phyloP scores from a whole-genome alignment of 306 rosid species.

The Sindora glabra region DNA sequence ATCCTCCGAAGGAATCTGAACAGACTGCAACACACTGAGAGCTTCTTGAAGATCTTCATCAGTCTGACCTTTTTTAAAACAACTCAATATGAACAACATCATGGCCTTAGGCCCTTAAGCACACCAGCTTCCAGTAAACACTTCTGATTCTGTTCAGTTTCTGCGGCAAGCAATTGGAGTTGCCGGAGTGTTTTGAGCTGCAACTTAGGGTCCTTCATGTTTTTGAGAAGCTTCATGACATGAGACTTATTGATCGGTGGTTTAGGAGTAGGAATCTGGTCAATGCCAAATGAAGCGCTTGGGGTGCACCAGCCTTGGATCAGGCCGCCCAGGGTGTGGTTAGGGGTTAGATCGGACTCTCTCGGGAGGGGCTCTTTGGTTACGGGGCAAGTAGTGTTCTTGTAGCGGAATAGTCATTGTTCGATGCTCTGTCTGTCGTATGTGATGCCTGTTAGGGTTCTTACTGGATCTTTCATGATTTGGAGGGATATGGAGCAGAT shows the following conservation, averaged over 20 bases:
- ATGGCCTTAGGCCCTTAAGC: constrained; percentile 11
- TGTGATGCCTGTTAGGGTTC: constrained; percentile 58
- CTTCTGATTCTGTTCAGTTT: constrained; percentile 22
- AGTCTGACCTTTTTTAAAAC: neutral
- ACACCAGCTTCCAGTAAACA: constrained; percentile 27
- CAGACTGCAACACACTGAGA: constrained; percentile 8
- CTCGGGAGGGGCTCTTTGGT: constrained; percentile 35
- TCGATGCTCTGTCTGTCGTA: constrained; percentile 57
- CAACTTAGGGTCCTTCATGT: neutral
- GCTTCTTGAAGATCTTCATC: constrained; percentile 25
- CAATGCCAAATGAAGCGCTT: constrained; percentile 6
- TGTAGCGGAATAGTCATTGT: constrained; percentile 43
- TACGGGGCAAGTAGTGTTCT: constrained; percentile 37
- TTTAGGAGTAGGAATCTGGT: constrained; percentile 33
- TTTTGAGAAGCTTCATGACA: constrained; percentile 16
- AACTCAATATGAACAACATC: constrained; percentile 1
- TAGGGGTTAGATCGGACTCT: constrained; percentile 29
- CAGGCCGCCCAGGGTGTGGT: constrained; percentile 34
- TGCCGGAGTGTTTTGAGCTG: constrained; percentile 10
- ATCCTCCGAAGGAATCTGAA: constrained; percentile 11
- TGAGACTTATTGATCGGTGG: constrained; percentile 20
- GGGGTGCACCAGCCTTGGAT: constrained; percentile 42
- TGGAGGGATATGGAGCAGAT: constrained; percentile 66
- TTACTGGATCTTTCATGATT: constrained; percentile 70
- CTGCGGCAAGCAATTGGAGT: constrained; percentile 14